phyloP scores from a whole-genome alignment of 345 rosid genomes.

The Anastatica hierochuntica region DNA sequence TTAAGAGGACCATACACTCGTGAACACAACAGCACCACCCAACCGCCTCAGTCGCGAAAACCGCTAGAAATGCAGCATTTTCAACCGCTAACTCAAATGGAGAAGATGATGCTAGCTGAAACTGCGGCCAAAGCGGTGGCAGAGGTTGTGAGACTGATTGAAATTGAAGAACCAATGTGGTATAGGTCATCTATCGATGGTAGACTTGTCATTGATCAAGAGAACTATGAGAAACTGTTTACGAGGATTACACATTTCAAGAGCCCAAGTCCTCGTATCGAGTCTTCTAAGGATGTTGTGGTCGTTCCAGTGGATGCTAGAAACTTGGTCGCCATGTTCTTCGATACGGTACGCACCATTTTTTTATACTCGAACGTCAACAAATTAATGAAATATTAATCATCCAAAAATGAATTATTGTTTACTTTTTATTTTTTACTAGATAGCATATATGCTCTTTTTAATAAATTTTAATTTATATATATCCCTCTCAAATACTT shows the following conservation, averaged over 20 bases:
- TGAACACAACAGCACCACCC: slow-evolving; percentile 1
- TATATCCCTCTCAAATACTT: neutral
- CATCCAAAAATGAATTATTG: neutral
- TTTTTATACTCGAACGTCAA: too few relatives aligned
- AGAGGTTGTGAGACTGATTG: slow-evolving; percentile 39
- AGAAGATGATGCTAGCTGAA: slow-evolving; percentile 35
- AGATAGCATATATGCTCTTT: neutral
- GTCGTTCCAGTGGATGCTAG: slow-evolving; percentile 33
- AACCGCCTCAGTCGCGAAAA: neutral
- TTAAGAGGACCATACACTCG: neutral
- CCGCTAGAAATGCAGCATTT: neutral
- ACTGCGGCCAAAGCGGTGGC: slow-evolving; percentile 32
- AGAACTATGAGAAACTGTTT: slow-evolving; percentile 38
- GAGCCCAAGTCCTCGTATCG: slow-evolving; percentile 36
- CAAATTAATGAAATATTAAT: too few relatives aligned
- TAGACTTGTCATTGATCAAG: slow-evolving; percentile 31
- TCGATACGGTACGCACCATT: slow-evolving; percentile 36
- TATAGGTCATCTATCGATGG: slow-evolving; percentile 31
- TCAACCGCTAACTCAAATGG: slow-evolving; percentile 29
- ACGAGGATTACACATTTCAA: slow-evolving; percentile 21
- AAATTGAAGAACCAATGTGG: slow-evolving; percentile 54
- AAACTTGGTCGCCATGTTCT: slow-evolving; percentile 36
- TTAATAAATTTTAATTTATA: neutral
- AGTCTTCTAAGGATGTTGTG: slow-evolving; percentile 50
- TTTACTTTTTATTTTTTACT: neutral